These are phyloP conservation scores for Articulospora tetracladia DNA, from an alignment of 495 filamentous ascomycete species.

Conservation along the genomic window DNA sequence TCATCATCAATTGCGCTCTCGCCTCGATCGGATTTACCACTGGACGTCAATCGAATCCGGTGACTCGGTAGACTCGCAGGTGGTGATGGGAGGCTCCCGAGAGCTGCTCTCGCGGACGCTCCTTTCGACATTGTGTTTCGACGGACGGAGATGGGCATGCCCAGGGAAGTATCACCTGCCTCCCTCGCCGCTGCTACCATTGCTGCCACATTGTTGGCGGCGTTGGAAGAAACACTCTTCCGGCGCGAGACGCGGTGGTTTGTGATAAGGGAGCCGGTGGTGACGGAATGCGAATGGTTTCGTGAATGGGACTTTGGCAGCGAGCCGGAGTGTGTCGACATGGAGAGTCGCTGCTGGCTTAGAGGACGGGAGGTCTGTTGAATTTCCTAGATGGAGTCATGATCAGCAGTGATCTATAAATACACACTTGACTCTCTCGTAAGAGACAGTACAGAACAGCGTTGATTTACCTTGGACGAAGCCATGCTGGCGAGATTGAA, in stretches of 20 bases:
- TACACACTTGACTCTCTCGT: constrained; percentile 7
- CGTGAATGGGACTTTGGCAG: constrained; percentile 40
- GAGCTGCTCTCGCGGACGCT: constrained; percentile 36
- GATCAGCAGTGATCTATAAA: constrained; percentile 26
- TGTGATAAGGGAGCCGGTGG: constrained; percentile 72
- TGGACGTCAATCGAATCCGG: constrained; percentile 27
- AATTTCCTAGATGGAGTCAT: constrained; percentile 20
- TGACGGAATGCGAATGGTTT: constrained; percentile 78
- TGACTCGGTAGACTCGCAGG: constrained; percentile 43
- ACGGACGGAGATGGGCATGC: constrained; percentile 41
- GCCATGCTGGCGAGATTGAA: constrained; percentile 17
- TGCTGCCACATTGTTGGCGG: constrained; percentile 67
- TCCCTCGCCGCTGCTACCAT: constrained; percentile 72
- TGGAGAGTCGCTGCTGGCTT: constrained; percentile 25
- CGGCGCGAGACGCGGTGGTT: constrained; percentile 84
- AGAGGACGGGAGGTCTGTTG: constrained; percentile 26
- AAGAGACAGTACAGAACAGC: not conserved
- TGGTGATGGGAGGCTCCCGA: constrained; percentile 50
- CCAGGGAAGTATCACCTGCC: constrained; percentile 47
- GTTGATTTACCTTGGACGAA: constrained; percentile 25
- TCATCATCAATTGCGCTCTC: constrained; percentile 60
- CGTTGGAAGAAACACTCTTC: constrained; percentile 81
- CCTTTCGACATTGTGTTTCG: constrained; percentile 50
- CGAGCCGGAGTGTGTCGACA: constrained; percentile 20
- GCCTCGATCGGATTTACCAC: constrained; percentile 36